Conservation (phyloP, 768 basidiomycete species). For the Auriscalpium vulgare region DNA sequence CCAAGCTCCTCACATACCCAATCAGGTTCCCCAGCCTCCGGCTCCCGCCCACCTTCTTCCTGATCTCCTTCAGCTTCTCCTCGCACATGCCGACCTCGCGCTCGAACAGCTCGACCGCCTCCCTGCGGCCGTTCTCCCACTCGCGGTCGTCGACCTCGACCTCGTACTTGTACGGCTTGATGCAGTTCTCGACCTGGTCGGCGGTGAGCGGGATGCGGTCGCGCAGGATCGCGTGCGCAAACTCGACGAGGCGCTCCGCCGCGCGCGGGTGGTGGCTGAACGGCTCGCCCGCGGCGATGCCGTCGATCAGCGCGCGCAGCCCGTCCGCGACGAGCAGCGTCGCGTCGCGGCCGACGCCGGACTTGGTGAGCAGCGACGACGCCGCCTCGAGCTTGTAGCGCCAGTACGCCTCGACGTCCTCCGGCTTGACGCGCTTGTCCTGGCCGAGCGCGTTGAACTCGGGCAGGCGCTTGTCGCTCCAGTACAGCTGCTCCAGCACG, state of each 20-base stretch:
- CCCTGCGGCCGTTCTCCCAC: conserved; percentile 80
- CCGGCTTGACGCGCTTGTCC: conserved; percentile 60
- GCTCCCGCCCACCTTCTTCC: conserved; percentile 81
- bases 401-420: conserved; percentile 88
- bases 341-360: conserved; percentile 89
- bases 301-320: conserved; percentile 80
- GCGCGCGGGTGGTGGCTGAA: conserved; percentile 87
- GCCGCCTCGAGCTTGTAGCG: conserved; percentile 94
- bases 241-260: conserved; percentile 83
- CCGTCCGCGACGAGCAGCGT: conserved; percentile 94
- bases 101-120: conserved; percentile 73
- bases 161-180: conserved; percentile 99
- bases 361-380: conserved; percentile 87
- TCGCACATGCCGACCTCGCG: conserved; percentile 83
- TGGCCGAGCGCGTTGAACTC: conserved; percentile 68
- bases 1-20: conserved; percentile 71
- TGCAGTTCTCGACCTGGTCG: conserved; percentile 98
- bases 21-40: conserved; percentile 72
- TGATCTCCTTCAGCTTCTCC: conserved; percentile 76
- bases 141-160: conserved; percentile 90
- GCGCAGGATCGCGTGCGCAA: conserved; percentile 87
- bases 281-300: conserved; percentile 82
- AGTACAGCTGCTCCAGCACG: conserved; percentile 93
- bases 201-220: conserved; percentile 92
- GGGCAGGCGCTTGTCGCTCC: conserved; percentile 80